phyloP scores from a whole-genome alignment of 1,139 yeast species.

The Petasospora rhodanensis region DNA sequence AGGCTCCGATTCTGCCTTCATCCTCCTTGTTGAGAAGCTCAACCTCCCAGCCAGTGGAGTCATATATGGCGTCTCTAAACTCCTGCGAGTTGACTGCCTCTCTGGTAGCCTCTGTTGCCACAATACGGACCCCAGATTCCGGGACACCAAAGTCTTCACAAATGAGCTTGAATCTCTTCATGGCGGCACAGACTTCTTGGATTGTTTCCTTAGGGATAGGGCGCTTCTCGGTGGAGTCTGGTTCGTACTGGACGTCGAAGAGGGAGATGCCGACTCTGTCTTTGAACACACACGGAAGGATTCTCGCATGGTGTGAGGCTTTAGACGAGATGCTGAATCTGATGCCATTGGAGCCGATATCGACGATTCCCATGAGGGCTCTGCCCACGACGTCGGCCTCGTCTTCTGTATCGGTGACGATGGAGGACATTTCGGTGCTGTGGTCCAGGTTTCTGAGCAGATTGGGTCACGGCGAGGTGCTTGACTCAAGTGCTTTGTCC shows the following conservation, averaged over 20 bases:
- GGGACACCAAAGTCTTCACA: conserved; percentile 67
- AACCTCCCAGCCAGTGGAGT: conserved; percentile 59
- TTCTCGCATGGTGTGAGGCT: conserved; percentile 60
- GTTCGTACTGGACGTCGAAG: conserved; percentile 51
- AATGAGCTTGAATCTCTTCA: conserved; percentile 56
- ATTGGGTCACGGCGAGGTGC: too few species aligned
- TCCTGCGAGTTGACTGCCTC: conserved; percentile 57
- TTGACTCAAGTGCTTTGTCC: too few species aligned
- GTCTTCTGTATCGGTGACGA: conserved; percentile 32
- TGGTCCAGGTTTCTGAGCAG: neutral
- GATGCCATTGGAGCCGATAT: conserved; percentile 65
- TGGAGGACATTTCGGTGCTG: conserved; percentile 24
- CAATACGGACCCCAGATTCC: conserved; percentile 50
- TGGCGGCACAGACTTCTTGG: conserved; percentile 50
- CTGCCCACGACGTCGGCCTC: conserved; percentile 51
- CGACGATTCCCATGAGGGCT: conserved; percentile 55
- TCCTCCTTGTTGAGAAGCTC: conserved; percentile 50
- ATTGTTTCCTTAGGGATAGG: conserved; percentile 55
- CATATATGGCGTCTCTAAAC: conserved; percentile 46
- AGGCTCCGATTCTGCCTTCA: conserved; percentile 60
- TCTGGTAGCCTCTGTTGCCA: conserved; percentile 65
- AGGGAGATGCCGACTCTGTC: conserved; percentile 63
- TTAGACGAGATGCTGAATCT: conserved; percentile 63
- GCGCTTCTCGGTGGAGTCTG: conserved; percentile 34
- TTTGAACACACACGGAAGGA: conserved; percentile 66